Conservation (phyloP, 2,329 filamentous ascomycete species). For the Coniosporium tulheliwenetii region DNA sequence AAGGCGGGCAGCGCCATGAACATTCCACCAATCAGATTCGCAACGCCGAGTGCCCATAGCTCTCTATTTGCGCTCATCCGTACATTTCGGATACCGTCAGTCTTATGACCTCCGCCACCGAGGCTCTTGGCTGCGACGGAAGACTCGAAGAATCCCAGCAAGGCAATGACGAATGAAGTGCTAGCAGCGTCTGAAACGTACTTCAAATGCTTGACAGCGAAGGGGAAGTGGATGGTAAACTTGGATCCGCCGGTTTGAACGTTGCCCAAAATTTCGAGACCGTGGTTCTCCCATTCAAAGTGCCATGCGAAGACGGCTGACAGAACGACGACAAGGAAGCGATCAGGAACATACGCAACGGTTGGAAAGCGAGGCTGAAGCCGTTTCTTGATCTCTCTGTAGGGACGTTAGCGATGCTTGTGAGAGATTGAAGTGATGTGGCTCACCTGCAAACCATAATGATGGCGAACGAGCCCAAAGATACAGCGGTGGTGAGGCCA, state of each 20-base stretch:
- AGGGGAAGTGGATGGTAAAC: conserved; percentile 78
- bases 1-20: conserved; percentile 91
- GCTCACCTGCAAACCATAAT: conserved; percentile 80
- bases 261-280: conserved; percentile 69
- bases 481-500: conserved; percentile 58
- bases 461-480: conserved; percentile 63
- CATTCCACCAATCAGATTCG: conserved; percentile 79
- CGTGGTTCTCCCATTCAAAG: conserved; percentile 62
- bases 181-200: conserved; percentile 78
- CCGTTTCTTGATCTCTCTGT: conserved; percentile 62
- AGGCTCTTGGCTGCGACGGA: conserved; percentile 91
- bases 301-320: conserved; percentile 67
- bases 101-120: conserved; percentile 37
- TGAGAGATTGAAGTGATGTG: conserved; percentile 1
- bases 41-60: conserved; percentile 76
- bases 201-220: conserved; percentile 57
- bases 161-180: conserved; percentile 81
- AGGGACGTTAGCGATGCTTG: not conserved
- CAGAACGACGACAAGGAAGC: conserved; percentile 74
- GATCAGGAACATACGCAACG: conserved; percentile 82
- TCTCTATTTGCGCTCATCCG: conserved; percentile 82
- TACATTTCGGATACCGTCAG: conserved; percentile 59
- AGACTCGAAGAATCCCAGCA: conserved; percentile 97
- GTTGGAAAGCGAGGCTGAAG: conserved; percentile 64
- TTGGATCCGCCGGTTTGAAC: conserved; percentile 57